Percentiles rank a stretch among this genome's conserved stretches.
Evolutionary conservation across 2,329 filamentous ascomycete genomes (phyloP).

Genomic region (Sarocladium brachiariae): DNA sequence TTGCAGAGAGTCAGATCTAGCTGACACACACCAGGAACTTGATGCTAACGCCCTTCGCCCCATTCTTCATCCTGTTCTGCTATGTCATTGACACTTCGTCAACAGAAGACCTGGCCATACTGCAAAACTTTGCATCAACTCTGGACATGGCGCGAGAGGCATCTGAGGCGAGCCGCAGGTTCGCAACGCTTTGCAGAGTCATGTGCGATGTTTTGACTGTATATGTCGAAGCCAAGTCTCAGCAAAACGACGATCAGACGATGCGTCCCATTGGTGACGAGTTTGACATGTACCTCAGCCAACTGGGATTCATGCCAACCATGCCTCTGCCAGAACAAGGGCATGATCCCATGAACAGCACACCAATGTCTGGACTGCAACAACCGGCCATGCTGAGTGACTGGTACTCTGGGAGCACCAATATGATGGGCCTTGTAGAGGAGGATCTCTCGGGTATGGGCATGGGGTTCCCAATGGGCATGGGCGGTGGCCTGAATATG

Average conservation of each 20-base stretch:
- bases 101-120: conserved; percentile 43
- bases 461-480: conserved; percentile 23
- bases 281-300: conserved; percentile 59
- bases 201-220: conserved; percentile 54
- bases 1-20: too few species aligned
- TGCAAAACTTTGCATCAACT: conserved; percentile 50
- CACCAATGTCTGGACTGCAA: conserved; percentile 12
- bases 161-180: conserved; percentile 52
- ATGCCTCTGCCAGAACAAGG: conserved; percentile 16
- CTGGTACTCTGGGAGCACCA: conserved; percentile 60
- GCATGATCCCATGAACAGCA: conserved; percentile 11
- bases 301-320: conserved; percentile 51
- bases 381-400: conserved; percentile 45
- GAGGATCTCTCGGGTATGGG: conserved; percentile 46
- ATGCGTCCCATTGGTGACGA: conserved; percentile 47
- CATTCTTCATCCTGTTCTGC: conserved; percentile 54
- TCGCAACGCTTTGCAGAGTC: conserved; percentile 55
- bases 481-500: neutral
- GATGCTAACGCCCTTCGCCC: conserved; percentile 50
- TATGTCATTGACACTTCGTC: conserved; percentile 48
- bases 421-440: conserved; percentile 59
- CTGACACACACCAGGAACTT: too few species aligned
- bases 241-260: conserved; percentile 37
- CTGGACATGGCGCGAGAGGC: conserved; percentile 43
- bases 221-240: conserved; percentile 54